Conservation (phyloP, 768 basidiomycete species). For the Suillus luteus region DNA sequence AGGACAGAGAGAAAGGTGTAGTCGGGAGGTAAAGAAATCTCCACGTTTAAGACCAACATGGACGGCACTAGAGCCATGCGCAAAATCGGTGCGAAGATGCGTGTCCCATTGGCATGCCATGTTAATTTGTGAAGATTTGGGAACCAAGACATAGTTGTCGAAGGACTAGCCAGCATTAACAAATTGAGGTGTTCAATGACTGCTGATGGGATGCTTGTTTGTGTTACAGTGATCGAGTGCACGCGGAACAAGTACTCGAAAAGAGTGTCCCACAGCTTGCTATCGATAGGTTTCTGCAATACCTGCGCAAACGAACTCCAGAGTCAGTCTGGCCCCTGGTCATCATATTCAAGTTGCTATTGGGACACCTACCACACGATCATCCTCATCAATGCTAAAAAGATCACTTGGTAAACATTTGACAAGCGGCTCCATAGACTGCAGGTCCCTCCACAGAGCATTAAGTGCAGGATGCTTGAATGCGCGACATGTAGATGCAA, state of each 20-base stretch:
- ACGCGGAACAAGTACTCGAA: slow-evolving; percentile 20
- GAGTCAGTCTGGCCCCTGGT: neutral
- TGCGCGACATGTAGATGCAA: neutral
- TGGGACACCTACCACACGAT: neutral
- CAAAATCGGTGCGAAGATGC: slow-evolving; percentile 19
- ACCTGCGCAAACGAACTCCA: neutral
- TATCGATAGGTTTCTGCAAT: neutral
- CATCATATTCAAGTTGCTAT: neutral
- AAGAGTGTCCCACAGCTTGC: slow-evolving; percentile 22
- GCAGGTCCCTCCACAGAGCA: neutral
- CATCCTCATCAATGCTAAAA: neutral
- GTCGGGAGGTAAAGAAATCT: neutral
- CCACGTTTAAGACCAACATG: slow-evolving; percentile 5
- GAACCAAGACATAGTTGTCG: slow-evolving; percentile 23
- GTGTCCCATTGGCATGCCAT: slow-evolving; percentile 29
- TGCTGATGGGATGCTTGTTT: neutral
- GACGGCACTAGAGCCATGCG: slow-evolving; percentile 27
- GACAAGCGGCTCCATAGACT: neutral
- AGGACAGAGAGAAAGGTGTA: neutral
- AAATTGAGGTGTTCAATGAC: slow-evolving; percentile 2
- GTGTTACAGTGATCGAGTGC: slow-evolving; percentile 21
- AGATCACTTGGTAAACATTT: neutral
- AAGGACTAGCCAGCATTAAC: slow-evolving; percentile 18
- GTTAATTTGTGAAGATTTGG: slow-evolving; percentile 23
- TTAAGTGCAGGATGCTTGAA: neutral